Evolutionary conservation across 2,329 filamentous ascomycete genomes (phyloP), one percentile per base, ranked within the genome.

Genomic region (Fusarium phyllophilum): DNA sequence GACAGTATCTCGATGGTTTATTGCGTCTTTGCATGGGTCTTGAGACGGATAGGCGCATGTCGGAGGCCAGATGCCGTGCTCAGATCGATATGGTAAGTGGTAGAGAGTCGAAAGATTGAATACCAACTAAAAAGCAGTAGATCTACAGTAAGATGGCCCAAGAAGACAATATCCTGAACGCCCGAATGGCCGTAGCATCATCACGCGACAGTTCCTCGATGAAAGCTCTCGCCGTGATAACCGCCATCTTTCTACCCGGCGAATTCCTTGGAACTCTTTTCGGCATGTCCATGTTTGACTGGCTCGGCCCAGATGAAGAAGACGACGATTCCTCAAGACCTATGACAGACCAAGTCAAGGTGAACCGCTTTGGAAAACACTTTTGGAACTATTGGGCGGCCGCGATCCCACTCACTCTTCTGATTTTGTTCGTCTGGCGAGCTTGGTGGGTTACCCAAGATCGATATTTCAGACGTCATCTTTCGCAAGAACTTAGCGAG

Each of bases 111-210:
- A 13, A 15, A 20, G 3, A 24, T 31, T 29, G 15, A 39, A 22
- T n/a, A 26, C 18, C 49, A 33, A 26, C 74, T 78, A 14, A 75
- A 75, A 29, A 26, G 4, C 6, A 22, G 2, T 52, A 84, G 83
- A 86, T 86, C 66, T 86, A 85, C 79, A 84, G 82, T 70, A 86
- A 85, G 72, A 85, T 86, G 83, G 85, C 85, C 8, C 84, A 86
- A 69, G 85, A 86, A 66, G 84, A 86, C 74, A 86, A 86, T 71
- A 84, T 85, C 34, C 80, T 86, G 56, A 84, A 83, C 58, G 82
- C 82, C 8, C 78, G 82, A 22, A 84, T 84, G 82, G 82, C 82
- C 6, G 82, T 84, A 4, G 78, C 82, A 6, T 83, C 82, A 5
- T 81, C 81, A 4, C 80, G 82, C 22, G 85, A 86, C 76, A 85